Base-by-base conservation (phyloP, 106 monocot genomes). In the Alisma plantagoaquatica region DNA sequence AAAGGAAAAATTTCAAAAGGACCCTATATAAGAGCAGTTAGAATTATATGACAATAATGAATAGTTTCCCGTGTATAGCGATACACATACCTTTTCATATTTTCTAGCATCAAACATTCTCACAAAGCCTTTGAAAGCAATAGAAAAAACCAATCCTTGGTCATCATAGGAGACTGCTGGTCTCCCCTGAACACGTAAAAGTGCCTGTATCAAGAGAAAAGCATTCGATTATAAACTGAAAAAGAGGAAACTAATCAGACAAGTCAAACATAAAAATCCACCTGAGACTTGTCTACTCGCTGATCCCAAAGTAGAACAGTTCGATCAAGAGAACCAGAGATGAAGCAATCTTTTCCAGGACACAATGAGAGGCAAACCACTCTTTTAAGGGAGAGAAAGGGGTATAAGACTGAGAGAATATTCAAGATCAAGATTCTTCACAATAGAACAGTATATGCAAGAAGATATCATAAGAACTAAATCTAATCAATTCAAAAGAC, bases 101-200 rank as follows among this genome's bases (percentile, higher is more conserved):
- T 79, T 76, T 21, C 98, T 68, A 28, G 74, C 64, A 75, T 98
- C 98, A 69, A 98, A 98, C 90, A 98, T 76, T 49, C 98, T 70
- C 61, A 98, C 70, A 44, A 28, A 59, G 7, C 98, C 90, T 67
- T 73, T 76, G 70, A 74, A 90, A 19, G 98, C 98, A 59, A 98
- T 61, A 35, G 81, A 78, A 74, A 98, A 98, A 24, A 98, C 66
- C 76, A 90, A 63, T 53, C 90, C 98, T 72, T 98, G 98, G 23
- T 98, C 90, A 66, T 98, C 98, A 75, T 85, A 98, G 24, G 90
- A 85, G 59, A 98, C 82, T 18, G 98, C 98, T 38, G 98, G 98
- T 59, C 98, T 75, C 24, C 98, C 90, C 66, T 90, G 84, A 23
- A 85, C 98, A 23, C 85, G 81, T 51, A 98, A 61, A 60, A 98